Evolutionary conservation across 108 stramenopile species (phyloP).

Genomic region (Cyclotella baltica): DNA sequence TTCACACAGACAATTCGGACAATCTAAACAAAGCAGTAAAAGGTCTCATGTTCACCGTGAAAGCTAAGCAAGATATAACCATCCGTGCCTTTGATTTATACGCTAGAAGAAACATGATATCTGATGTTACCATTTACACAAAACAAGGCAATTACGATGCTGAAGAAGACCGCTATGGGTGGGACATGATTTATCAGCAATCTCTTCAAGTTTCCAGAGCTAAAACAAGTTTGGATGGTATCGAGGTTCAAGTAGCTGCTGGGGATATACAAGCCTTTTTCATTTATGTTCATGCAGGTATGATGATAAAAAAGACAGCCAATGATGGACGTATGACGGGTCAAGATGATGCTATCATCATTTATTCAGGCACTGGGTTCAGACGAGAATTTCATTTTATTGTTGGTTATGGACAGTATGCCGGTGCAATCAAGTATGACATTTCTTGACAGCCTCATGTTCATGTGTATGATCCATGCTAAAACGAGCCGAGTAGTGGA

Average conservation of each 20-base stretch:
- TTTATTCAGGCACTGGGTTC: background rate
- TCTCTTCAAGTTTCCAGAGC: background rate
- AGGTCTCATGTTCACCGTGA: slow-evolving; percentile 11
- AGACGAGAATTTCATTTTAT: background rate
- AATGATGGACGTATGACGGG: too few species aligned
- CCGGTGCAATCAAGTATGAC: background rate
- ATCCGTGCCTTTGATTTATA: background rate
- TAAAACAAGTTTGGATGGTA: background rate
- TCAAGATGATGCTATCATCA: background rate
- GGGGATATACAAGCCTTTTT: slow-evolving; percentile 3
- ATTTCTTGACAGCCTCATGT: too few species aligned
- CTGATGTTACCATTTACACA: background rate
- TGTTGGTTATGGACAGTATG: slow-evolving; percentile 9
- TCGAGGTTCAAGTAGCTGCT: background rate
- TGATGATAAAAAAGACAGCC: background rate
- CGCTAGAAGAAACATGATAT: background rate
- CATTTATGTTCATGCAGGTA: background rate
- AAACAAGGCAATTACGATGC: background rate
- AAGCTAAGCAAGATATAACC: background rate
- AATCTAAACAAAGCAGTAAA: background rate
- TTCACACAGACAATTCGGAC: background rate
- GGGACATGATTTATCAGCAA: background rate
- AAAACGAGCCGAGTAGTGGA: too few species aligned
- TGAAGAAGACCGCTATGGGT: background rate
- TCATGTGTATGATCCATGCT: too few species aligned